Evolutionary conservation across 1,284 basidiomycete genomes (phyloP).

Genomic region (Pascua sp.): DNA sequence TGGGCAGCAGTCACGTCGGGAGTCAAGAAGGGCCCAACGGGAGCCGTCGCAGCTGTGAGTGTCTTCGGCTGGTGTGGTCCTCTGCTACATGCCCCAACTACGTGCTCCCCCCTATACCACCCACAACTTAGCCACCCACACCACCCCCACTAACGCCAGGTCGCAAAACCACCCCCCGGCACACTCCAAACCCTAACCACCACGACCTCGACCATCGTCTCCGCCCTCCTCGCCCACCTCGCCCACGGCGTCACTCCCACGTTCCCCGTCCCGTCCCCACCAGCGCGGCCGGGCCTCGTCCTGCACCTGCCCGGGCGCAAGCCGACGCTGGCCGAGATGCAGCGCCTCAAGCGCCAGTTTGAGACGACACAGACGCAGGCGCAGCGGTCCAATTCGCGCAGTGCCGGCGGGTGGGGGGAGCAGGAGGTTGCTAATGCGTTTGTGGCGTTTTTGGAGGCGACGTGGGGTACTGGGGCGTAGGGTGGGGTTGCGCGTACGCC

Average conservation of each 20-base stretch:
- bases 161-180: slow-evolving; percentile 71
- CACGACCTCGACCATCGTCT: slow-evolving; percentile 63
- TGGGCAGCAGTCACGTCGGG: slow-evolving; percentile 79
- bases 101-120: background rate
- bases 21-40: slow-evolving; percentile 74
- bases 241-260: slow-evolving; percentile 53
- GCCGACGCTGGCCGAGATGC: slow-evolving; percentile 76
- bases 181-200: slow-evolving; percentile 74
- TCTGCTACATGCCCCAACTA: no score
- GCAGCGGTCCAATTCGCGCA: slow-evolving; percentile 75
- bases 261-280: slow-evolving; percentile 59
- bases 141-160: slow-evolving; percentile 51
- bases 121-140: background rate
- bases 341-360: slow-evolving; percentile 82
- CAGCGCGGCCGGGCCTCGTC: slow-evolving; percentile 46
- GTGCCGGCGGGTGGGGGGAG: slow-evolving; percentile 75
- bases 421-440: slow-evolving; percentile 70
- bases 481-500: background rate
- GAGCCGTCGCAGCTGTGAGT: slow-evolving; percentile 73
- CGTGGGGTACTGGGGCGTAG: slow-evolving; percentile 38
- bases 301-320: slow-evolving; percentile 60
- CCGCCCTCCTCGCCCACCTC: slow-evolving; percentile 59
- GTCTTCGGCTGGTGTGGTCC: background rate
- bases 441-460: slow-evolving; percentile 70
- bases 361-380: slow-evolving; percentile 80